Evolutionary conservation across 192 early-diverging fungal genomes (phyloP).

Genomic region (Entomortierella beljakovae): DNA sequence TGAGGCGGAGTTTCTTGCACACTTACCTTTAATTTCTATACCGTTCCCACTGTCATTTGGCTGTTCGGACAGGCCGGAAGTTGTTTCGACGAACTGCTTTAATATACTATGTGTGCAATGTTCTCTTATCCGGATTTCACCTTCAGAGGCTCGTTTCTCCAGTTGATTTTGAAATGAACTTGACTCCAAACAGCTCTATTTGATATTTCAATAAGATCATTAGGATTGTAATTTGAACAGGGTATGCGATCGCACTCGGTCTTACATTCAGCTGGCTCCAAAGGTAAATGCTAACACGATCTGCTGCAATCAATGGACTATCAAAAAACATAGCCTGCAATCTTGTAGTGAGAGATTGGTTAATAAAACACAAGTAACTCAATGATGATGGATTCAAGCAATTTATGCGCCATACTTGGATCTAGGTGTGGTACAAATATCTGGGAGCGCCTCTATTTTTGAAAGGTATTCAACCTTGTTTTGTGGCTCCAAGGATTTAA

Average conservation of each 20-base stretch:
- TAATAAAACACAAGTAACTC: neutral
- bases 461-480: neutral
- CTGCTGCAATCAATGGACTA: constrained; percentile 5
- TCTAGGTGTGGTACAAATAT: neutral
- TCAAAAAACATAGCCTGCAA: constrained; percentile 12
- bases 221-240: neutral
- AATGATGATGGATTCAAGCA: neutral
- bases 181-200: neutral
- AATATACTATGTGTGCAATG: constrained; percentile 21
- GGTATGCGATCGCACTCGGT: neutral
- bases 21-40: constrained; percentile 2
- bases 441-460: neutral
- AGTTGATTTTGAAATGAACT: neutral
- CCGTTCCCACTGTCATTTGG: neutral
- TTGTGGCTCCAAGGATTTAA: neutral
- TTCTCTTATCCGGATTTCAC: constrained; percentile 15
- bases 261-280: constrained; percentile 16
- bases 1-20: neutral
- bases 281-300: constrained; percentile 25
- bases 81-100: constrained; percentile 1
- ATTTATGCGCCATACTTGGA: neutral
- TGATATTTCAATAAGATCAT: neutral
- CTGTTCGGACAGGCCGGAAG: neutral
- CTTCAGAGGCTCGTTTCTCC: neutral
- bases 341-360: neutral